Evolutionary conservation across 305 asterid genomes (phyloP).

Genomic region (Solanum aculeatissimum): DNA sequence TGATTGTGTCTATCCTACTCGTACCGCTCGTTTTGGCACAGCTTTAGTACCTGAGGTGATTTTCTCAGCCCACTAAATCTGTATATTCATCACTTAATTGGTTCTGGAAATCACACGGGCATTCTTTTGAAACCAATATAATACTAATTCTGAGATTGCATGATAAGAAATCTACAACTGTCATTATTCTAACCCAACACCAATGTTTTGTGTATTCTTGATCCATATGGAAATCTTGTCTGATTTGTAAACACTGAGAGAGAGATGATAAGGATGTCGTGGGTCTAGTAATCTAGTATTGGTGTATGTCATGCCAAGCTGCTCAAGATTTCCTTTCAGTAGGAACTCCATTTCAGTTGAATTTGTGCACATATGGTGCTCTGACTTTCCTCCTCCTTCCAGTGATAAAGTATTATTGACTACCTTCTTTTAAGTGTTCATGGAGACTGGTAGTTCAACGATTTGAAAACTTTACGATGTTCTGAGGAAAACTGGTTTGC

Average conservation of each 20-base stretch:
- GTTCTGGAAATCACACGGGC: background rate
- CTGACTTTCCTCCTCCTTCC: background rate
- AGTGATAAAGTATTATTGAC: background rate
- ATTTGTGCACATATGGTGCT: background rate
- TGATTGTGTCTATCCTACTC: conserved; percentile 98
- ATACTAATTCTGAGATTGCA: background rate
- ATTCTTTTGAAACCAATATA: background rate
- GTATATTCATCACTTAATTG: background rate
- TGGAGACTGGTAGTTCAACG: background rate
- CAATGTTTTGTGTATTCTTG: background rate
- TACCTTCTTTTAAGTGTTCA: background rate
- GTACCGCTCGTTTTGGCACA: conserved; percentile 99
- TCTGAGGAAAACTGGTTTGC: background rate
- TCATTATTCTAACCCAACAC: background rate
- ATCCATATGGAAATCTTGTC: background rate
- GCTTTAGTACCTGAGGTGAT: conserved; percentile 93
- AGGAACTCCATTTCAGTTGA: background rate
- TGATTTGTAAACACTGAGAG: background rate
- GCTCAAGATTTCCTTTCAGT: background rate
- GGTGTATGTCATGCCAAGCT: background rate
- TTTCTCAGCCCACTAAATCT: background rate
- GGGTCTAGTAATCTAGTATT: background rate
- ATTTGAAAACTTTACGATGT: background rate
- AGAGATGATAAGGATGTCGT: background rate
- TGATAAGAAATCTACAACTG: background rate